Evolutionary conservation across 495 filamentous ascomycete species (phyloP).

Genomic region (Penicillium verhagenii): DNA sequence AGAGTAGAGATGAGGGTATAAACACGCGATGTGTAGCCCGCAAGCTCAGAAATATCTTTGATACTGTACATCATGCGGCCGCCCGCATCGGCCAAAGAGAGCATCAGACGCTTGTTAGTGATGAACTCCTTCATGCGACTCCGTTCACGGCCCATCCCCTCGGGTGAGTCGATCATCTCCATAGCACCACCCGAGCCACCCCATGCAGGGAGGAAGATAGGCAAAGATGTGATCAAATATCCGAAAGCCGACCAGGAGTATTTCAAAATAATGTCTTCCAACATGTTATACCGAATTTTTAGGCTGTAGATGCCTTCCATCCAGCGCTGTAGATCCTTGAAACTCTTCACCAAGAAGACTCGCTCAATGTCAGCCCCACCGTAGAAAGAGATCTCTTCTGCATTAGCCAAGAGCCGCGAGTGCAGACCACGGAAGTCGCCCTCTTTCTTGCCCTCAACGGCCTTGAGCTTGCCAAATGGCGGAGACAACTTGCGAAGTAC

Average conservation of each 20-base stretch:
- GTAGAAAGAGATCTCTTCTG: constrained; percentile 99
- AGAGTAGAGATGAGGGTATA: constrained; percentile 93
- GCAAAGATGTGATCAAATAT: constrained; percentile 87
- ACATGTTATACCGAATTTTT: constrained; percentile 97
- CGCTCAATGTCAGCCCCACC: constrained; percentile 92
- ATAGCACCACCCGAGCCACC: constrained; percentile 73
- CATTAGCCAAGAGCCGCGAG: constrained; percentile 89
- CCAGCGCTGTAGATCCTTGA: constrained; percentile 84
- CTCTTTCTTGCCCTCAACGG: constrained; percentile 88
- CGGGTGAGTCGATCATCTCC: constrained; percentile 54
- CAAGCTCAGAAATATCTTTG: constrained; percentile 92
- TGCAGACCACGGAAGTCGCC: constrained; percentile 92
- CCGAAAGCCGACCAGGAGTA: constrained; percentile 98
- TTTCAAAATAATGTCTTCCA: constrained; percentile 97
- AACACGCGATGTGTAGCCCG: constrained; percentile 93
- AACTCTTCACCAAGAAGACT: constrained; percentile 82
- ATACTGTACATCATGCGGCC: constrained; percentile 99
- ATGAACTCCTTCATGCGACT: constrained; percentile 98
- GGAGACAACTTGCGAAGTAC: constrained; percentile 84
- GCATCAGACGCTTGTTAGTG: constrained; percentile 97
- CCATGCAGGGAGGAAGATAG: constrained; percentile 94
- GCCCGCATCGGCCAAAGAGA: constrained; percentile 94
- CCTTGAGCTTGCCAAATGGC: constrained; percentile 94
- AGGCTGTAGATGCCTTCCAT: constrained; percentile 97
- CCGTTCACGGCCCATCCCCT: constrained; percentile 61